A percentile compares a stretch with the other conserved stretches of the same genome.
Evolutionary conservation across 2,329 filamentous ascomycete genomes (phyloP).

Genomic region (Ilyonectria mors-panacis): DNA sequence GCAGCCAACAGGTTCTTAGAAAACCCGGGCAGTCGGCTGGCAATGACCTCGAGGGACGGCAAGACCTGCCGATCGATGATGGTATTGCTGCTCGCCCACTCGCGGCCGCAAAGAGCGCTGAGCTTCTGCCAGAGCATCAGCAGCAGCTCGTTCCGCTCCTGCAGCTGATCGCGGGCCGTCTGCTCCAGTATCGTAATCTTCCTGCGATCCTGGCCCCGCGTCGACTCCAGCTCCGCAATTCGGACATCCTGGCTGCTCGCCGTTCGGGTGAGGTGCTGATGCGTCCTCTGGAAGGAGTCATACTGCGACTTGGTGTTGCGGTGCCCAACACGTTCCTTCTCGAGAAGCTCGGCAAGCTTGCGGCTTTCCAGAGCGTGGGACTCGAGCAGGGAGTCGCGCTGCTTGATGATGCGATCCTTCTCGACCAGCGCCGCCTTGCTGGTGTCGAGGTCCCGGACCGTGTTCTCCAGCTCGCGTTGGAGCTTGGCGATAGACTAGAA

Average conservation of each 20-base stretch:
- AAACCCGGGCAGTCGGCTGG: constrained; percentile 88
- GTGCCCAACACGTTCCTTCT: constrained; percentile 89
- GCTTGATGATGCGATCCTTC: constrained; percentile 91
- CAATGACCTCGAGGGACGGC: constrained; percentile 87
- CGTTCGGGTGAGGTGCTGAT: constrained; percentile 88
- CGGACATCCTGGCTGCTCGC: constrained; percentile 88
- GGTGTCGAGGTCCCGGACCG: constrained; percentile 84
- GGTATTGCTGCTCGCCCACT: constrained; percentile 92
- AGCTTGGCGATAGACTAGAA: constrained; percentile 85
- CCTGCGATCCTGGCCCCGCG: constrained; percentile 82
- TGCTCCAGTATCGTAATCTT: constrained; percentile 83
- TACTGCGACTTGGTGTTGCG: constrained; percentile 90
- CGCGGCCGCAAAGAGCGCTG: constrained; percentile 86
- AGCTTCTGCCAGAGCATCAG: constrained; percentile 92
- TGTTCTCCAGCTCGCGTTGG: constrained; percentile 89
- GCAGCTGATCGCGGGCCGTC: constrained; percentile 87
- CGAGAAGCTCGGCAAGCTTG: constrained; percentile 87
- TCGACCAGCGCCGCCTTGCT: constrained; percentile 86
- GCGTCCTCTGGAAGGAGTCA: constrained; percentile 89
- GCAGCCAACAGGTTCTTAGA: constrained; percentile 90
- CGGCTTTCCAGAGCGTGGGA: constrained; percentile 88
- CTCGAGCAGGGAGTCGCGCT: constrained; percentile 90
- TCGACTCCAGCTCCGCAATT: constrained; percentile 88
- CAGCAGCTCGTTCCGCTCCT: constrained; percentile 90
- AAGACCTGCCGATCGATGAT: constrained; percentile 89